Evolutionary conservation across 139 green algal genomes (phyloP).

Genomic region (Chlorella sp.): DNA sequence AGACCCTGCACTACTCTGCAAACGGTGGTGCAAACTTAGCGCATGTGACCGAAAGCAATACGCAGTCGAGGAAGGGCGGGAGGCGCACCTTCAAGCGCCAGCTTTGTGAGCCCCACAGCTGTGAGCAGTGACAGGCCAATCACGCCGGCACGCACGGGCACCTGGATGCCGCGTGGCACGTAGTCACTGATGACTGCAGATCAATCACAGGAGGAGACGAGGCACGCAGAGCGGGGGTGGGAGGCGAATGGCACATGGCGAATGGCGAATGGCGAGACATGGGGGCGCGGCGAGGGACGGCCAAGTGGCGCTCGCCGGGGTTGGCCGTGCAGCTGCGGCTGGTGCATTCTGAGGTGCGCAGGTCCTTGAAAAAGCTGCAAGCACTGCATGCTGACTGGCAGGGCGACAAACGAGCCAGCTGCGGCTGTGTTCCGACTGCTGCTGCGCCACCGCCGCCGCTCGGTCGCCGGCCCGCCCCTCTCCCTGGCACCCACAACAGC

Average conservation of each 20-base stretch:
- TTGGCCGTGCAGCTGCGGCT: too few species aligned
- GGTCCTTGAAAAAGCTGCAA: neutral
- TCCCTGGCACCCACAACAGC: too few species aligned
- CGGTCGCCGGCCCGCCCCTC: neutral
- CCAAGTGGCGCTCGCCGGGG: too few species aligned
- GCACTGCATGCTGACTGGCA: neutral
- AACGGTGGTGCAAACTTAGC: too few species aligned
- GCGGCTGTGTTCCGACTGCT: neutral
- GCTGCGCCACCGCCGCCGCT: too few species aligned
- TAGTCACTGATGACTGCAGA: slow-evolving; percentile 52
- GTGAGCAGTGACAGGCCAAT: slow-evolving; percentile 38
- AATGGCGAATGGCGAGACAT: too few species aligned
- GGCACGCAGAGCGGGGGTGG: neutral
- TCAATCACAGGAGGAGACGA: neutral
- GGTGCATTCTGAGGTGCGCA: too few species aligned
- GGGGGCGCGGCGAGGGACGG: too few species aligned
- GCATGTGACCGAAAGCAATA: too few species aligned
- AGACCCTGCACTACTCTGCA: too few species aligned
- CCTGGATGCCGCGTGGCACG: slow-evolving; percentile 38
- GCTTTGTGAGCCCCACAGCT: slow-evolving; percentile 42
- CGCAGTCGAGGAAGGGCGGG: too few species aligned
- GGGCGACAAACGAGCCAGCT: neutral
- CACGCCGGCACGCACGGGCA: slow-evolving; percentile 40
- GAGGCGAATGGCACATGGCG: neutral
- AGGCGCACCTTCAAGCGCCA: slow-evolving; percentile 26